Conservation (phyloP, 2,329 filamentous ascomycete genomes). For the Sclerotiophoma versabilis region DNA sequence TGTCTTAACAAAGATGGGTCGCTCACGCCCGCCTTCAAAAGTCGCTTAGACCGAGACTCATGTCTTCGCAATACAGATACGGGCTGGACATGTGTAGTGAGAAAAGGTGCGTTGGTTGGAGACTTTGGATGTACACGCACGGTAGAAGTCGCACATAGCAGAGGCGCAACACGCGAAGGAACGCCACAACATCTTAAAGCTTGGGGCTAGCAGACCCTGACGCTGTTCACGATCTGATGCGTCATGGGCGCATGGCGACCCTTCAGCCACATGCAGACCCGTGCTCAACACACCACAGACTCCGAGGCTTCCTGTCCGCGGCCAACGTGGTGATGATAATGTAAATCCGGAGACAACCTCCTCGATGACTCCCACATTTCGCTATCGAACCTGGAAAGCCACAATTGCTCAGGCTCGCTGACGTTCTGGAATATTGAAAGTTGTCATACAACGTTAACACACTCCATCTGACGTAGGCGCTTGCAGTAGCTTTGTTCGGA, state of each 20-base stretch:
- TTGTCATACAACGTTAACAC: conserved; percentile 10
- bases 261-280: neutral
- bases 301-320: neutral
- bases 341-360: conserved; percentile 17
- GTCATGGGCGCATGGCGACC: conserved; percentile 1
- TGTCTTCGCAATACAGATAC: conserved; percentile 49
- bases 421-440: conserved; percentile 8
- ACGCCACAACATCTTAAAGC: neutral
- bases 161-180: neutral
- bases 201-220: conserved; percentile 14
- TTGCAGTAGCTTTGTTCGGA: conserved; percentile 17
- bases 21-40: conserved; percentile 35
- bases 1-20: conserved; percentile 29
- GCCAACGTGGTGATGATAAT: conserved; percentile 23
- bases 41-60: conserved; percentile 43
- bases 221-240: conserved; percentile 7
- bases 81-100: conserved; percentile 32
- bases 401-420: neutral
- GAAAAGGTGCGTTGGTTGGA: too few relatives aligned
- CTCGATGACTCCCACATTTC: conserved; percentile 7
- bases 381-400: neutral
- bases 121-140: neutral
- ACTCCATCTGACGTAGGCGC: conserved; percentile 14
- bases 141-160: neutral
- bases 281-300: neutral